Percentiles rank a stretch among this genome's conserved stretches.
phyloP scores from a whole-genome alignment of 2,329 filamentous ascomycete species.

The Fusarium nelsonii region DNA sequence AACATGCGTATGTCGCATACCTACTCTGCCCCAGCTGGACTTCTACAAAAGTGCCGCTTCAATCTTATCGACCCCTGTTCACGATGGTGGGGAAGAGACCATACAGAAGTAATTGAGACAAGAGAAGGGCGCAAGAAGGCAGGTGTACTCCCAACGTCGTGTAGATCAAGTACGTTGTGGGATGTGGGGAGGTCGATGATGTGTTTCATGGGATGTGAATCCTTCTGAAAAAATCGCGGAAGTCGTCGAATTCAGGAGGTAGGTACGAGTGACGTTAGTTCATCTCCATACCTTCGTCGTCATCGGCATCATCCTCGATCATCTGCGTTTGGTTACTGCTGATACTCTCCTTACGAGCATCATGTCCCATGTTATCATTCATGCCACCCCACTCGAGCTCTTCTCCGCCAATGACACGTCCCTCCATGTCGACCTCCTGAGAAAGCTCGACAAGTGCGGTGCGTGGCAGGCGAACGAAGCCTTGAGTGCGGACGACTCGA shows the following conservation, averaged over 20 bases:
- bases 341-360: conserved; percentile 69
- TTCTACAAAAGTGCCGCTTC: conserved; percentile 14
- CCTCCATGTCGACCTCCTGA: conserved; percentile 92
- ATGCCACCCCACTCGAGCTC: conserved; percentile 73
- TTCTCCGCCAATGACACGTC: conserved; percentile 89
- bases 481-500: conserved; percentile 87
- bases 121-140: conserved; percentile 2
- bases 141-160: conserved; percentile 18
- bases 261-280: conserved; percentile 47
- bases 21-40: background rate
- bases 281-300: conserved; percentile 74
- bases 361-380: conserved; percentile 57
- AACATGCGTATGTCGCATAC: background rate
- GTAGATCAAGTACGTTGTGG: conserved; percentile 16
- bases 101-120: conserved; percentile 1
- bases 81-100: background rate
- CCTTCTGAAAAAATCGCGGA: background rate
- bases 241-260: background rate
- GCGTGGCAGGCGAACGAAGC: conserved; percentile 84
- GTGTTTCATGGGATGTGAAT: conserved; percentile 5
- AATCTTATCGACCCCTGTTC: conserved; percentile 2
- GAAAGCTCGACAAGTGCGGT: conserved; percentile 88
- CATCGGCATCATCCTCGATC: conserved; percentile 69
- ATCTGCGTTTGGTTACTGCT: conserved; percentile 70
- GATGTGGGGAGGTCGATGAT: conserved; percentile 2